Evolutionary conservation across 257 asterid species (phyloP), one percentile per base, ranked within the genome.

Genomic region (Plectranthus barbatus): DNA sequence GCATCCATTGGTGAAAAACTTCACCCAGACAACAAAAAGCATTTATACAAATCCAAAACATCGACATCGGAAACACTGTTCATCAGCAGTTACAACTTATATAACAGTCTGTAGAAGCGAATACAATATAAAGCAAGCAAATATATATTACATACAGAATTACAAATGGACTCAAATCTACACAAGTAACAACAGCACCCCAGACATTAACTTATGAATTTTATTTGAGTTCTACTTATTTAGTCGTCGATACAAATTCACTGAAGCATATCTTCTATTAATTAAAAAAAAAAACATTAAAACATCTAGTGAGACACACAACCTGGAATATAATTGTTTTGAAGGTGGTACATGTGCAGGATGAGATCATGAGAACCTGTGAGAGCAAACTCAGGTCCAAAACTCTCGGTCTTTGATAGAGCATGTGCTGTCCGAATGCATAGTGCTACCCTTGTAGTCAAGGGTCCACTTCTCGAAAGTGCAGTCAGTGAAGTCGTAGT

Each of bases 381-480:
- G 56, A 39, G 17, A 67, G 47, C 73, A 56, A 72, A 33, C 70
- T 90, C 83, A 91, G 51, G 79, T 19, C 97, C 96, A 91, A 49
- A 79, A 81, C 66, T 92, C 97, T 7, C 75, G 73, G 76, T 88
- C 63, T 39, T 66, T 79, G n/a, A 88, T 71, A 9, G 88, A 75
- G 75, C 73, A 72, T 36, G 60, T 78, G 29, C 66, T 72, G 21
- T 67, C 77, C n/a, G 75, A 61, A 34, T n/a, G 59, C 23, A 78
- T 55, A 39, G 62, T 64, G 41, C 66, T 73, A 24, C 79, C 80
- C 33, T 72, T 67, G 77, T 66, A 79, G 59, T 85, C 85, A 10
- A 89, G 87, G 12, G 88, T 82, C 99, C 99, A 92, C 77, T 89
- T 93, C 81, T 93, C 96, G 39, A 90, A 90, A 9, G 94, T 79